These are phyloP conservation scores for Camellia sinensis DNA, from an alignment of 148 eudicot genomes.

Conservation along the genomic window DNA sequence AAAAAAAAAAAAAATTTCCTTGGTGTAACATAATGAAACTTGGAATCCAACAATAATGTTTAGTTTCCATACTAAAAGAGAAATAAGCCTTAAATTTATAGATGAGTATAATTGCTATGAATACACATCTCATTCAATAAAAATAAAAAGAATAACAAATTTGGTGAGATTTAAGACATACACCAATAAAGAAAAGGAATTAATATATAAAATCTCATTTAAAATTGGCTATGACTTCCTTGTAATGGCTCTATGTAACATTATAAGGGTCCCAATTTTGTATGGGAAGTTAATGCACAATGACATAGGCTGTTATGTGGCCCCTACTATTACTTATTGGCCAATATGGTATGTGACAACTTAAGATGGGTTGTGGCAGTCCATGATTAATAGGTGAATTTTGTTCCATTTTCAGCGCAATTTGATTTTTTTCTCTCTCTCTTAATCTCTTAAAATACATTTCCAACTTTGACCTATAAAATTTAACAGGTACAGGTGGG, in stretches of 20 bases:
- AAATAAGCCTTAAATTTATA: background rate
- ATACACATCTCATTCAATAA: background rate
- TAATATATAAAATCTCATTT: background rate
- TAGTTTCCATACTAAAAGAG: background rate
- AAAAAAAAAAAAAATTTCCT: background rate
- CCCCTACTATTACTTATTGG: background rate
- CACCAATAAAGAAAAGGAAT: background rate
- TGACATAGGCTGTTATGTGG: background rate
- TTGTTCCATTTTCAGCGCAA: background rate
- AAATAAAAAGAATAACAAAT: background rate
- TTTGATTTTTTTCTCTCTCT: background rate
- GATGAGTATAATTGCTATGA: background rate
- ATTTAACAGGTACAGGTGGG: no score
- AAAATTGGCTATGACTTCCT: background rate
- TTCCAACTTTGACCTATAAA: no score
- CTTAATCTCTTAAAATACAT: background rate
- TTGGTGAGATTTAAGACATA: background rate
- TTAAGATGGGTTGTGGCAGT: background rate
- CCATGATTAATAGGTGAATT: background rate
- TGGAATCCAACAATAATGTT: background rate
- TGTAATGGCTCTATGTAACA: background rate
- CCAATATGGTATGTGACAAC: background rate
- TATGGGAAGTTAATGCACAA: no score
- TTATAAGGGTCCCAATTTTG: background rate
- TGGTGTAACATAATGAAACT: background rate